Conservation (phyloP, 306 rosid species). For the Potentilla sterilis region DNA sequence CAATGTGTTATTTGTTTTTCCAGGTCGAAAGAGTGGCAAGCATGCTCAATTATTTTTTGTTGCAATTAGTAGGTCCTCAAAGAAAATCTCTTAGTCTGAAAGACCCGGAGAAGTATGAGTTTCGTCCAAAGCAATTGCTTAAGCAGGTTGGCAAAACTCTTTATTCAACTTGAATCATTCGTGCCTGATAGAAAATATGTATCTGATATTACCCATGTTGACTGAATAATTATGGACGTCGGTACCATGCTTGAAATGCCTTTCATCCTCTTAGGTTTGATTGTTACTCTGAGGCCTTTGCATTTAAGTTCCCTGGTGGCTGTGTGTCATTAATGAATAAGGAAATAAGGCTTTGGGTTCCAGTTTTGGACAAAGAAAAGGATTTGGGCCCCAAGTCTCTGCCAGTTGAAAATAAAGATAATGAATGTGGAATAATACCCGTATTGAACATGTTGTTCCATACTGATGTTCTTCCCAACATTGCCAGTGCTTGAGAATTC, state of each 20-base stretch:
- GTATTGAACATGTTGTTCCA: not conserved
- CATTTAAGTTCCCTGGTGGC: not conserved
- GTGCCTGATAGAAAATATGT: conserved; percentile 1
- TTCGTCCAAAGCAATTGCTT: conserved; percentile 90
- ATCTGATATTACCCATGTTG: too few species aligned
- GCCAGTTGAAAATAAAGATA: not conserved
- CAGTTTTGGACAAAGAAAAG: not conserved
- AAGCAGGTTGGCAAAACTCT: conserved; percentile 63
- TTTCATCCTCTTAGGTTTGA: not conserved
- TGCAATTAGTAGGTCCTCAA: conserved; percentile 98
- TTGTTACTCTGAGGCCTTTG: not conserved
- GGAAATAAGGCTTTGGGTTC: not conserved
- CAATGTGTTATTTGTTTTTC: conserved; percentile 2
- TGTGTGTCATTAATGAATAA: not conserved
- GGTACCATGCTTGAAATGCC: not conserved
- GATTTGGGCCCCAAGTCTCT: not conserved
- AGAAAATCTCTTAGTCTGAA: conserved; percentile 90
- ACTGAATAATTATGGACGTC: not conserved
- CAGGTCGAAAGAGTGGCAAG: conserved; percentile 99
- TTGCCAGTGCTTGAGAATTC: not conserved
- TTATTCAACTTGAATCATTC: conserved; percentile 5
- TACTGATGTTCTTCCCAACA: not conserved
- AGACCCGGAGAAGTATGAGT: conserved; percentile 96
- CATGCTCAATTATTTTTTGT: conserved; percentile 95
- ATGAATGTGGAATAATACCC: not conserved